Conservation (phyloP, 257 asterid genomes). For the Ilex asprella region DNA sequence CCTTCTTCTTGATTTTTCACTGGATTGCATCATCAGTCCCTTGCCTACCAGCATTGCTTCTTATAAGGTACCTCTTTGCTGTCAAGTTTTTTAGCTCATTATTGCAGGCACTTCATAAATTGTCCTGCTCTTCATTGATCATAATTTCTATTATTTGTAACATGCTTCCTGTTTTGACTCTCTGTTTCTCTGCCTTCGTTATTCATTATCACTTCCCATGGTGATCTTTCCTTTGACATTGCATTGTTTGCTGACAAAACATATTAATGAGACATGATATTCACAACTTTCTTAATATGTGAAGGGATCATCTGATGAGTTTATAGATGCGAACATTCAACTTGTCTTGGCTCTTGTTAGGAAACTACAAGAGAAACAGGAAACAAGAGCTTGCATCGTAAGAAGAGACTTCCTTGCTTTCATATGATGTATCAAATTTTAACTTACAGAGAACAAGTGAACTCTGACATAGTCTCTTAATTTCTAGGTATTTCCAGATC, state of each 20-base stretch:
- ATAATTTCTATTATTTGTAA: background rate
- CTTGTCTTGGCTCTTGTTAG: constrained; percentile 72
- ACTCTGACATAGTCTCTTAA: background rate
- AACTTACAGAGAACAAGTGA: background rate
- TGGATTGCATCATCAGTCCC: constrained; percentile 51
- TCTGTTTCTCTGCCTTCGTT: background rate
- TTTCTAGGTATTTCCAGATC: constrained; percentile 85
- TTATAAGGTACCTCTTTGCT: constrained; percentile 65
- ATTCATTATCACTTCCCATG: constrained; percentile 3
- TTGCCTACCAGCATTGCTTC: constrained; percentile 85
- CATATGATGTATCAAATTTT: background rate
- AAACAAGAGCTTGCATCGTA: constrained; percentile 86
- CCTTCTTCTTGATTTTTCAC: constrained; percentile 7
- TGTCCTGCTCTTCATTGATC: background rate
- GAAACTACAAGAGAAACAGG: constrained; percentile 72
- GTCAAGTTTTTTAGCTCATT: background rate
- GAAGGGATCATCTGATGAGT: constrained; percentile 97
- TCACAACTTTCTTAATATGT: constrained; percentile 24
- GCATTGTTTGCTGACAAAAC: constrained; percentile 7
- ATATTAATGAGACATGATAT: constrained; percentile 14
- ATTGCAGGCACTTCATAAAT: background rate
- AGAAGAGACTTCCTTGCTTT: constrained; percentile 19
- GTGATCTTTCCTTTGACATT: constrained; percentile 4
- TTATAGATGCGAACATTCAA: constrained; percentile 94
- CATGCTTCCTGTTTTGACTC: background rate